These are phyloP conservation scores for Gentiana macrophylla DNA, from an alignment of 257 asterid genomes.

Conservation along the genomic window DNA sequence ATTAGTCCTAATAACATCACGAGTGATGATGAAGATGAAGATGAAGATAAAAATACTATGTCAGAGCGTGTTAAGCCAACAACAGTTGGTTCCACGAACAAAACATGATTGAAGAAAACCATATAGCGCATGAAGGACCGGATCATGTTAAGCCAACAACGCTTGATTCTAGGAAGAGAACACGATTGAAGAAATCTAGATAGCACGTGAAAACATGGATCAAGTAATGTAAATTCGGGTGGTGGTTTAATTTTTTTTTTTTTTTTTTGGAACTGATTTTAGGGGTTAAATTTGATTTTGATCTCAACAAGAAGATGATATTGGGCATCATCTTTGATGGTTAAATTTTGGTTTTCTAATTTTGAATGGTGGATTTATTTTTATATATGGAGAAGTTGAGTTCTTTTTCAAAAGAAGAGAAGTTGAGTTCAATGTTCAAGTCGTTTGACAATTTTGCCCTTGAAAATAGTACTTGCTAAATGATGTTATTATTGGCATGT, in stretches of 20 bases:
- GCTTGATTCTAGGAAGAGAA: conserved; percentile 59
- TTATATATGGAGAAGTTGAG: not conserved
- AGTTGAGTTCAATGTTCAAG: too few relatives aligned
- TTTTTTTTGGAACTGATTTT: not conserved
- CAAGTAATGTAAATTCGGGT: conserved; percentile 31
- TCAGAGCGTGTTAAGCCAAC: conserved; percentile 19
- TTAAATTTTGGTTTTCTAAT: not conserved
- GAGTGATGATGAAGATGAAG: conserved; percentile 57
- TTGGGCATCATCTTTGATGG: not conserved
- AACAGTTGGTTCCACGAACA: conserved; percentile 21
- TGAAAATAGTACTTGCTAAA: too few relatives aligned
- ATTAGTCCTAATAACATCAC: conserved; percentile 25
- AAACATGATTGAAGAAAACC: conserved; percentile 30
- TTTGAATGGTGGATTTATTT: not conserved
- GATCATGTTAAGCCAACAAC: too few relatives aligned
- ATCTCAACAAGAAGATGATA: not conserved
- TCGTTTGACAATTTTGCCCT: too few relatives aligned
- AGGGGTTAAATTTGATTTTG: too few relatives aligned
- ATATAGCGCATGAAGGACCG: too few relatives aligned
- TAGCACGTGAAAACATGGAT: conserved; percentile 10
- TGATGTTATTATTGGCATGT: too few relatives aligned
- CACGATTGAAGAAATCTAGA: conserved; percentile 12
- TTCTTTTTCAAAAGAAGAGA: not conserved
- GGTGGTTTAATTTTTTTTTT: not conserved
- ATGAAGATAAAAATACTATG: not conserved